phyloP scores from a whole-genome alignment of 2,329 filamentous ascomycete species.

The Arachnopeziza araneosa region DNA sequence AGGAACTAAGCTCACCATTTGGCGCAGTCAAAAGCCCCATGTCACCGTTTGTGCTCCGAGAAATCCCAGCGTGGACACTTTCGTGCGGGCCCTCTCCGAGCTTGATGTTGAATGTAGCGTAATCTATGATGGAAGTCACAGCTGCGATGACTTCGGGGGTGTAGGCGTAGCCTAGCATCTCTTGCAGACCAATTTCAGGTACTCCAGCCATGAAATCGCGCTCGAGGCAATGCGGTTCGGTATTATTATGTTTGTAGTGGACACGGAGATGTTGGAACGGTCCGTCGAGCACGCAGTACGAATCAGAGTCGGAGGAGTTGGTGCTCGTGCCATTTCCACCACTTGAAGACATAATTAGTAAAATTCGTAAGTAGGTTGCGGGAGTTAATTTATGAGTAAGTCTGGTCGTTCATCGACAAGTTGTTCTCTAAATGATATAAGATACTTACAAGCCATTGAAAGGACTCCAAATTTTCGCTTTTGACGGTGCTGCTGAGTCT shows the following conservation, averaged over 20 bases:
- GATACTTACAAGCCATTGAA: not conserved
- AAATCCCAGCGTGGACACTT: constrained; percentile 32
- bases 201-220: not conserved
- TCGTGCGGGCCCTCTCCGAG: constrained; percentile 34
- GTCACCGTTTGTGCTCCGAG: not conserved
- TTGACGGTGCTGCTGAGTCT: not conserved
- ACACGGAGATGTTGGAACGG: not conserved
- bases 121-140: constrained; percentile 30
- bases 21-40: constrained; percentile 19
- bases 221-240: not conserved
- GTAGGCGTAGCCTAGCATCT: not conserved
- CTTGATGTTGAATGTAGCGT: constrained; percentile 16
- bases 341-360: no score
- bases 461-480: not conserved
- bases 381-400: no score
- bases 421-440: not conserved
- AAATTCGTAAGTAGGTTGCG: no score
- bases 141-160: constrained; percentile 18
- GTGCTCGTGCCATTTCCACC: not conserved
- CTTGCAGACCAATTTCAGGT: not conserved
- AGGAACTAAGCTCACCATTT: constrained; percentile 23
- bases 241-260: not conserved
- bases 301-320: not conserved
- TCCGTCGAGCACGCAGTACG: not conserved
- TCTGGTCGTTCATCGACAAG: no score